Conservation (phyloP, 2,329 filamentous ascomycete genomes). For the Neurospora sp. region DNA sequence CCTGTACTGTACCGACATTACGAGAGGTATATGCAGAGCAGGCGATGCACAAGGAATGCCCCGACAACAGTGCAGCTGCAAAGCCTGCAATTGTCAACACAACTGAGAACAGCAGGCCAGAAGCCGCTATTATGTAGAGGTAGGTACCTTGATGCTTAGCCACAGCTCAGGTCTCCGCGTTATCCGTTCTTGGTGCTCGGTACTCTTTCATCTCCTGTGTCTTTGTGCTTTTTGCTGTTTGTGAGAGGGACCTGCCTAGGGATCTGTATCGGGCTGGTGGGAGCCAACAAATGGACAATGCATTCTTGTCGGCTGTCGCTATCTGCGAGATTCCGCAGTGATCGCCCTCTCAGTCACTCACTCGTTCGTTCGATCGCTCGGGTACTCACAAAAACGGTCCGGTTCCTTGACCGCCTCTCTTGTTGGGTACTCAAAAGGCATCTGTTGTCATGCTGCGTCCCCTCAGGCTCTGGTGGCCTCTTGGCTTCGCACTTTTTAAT, state of each 20-base stretch:
- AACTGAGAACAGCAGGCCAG: neutral
- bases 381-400: neutral
- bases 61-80: neutral
- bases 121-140: neutral
- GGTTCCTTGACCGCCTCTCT: neutral
- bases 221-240: neutral
- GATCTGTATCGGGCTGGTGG: neutral
- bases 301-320: neutral
- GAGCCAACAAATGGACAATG: neutral
- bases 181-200: neutral
- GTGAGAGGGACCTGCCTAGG: neutral
- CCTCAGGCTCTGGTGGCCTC: neutral
- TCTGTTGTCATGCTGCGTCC: neutral
- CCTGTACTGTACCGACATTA: neutral
- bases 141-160: neutral
- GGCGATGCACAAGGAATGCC: neutral
- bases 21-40: neutral
- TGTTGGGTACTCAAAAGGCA: neutral
- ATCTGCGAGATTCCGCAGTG: neutral
- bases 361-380: neutral
- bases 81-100: neutral
- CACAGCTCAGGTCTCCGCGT: neutral
- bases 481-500: neutral
- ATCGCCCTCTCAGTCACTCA: neutral
- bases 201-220: neutral